Evolutionary conservation across 1,284 basidiomycete species (phyloP).

Genomic region (Porodaedalea pini): DNA sequence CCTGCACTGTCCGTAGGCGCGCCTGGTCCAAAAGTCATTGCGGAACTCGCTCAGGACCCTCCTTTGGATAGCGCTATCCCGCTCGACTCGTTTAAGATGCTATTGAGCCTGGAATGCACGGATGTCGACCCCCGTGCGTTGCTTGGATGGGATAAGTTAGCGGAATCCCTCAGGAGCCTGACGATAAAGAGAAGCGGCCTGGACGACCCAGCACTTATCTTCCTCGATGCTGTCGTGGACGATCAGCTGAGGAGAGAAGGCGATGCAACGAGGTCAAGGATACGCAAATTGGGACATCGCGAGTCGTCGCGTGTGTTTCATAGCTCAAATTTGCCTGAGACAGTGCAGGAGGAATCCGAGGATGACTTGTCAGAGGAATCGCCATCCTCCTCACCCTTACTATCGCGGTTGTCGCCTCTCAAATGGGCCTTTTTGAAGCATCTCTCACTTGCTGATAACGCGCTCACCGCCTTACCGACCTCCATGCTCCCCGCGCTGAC

Average conservation of each 20-base stretch:
- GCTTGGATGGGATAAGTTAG: conserved; percentile 82
- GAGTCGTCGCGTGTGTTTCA: conserved; percentile 49
- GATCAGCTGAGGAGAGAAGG: conserved; percentile 66
- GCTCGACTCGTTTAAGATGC: conserved; percentile 79
- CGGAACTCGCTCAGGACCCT: conserved; percentile 68
- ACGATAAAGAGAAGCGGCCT: conserved; percentile 75
- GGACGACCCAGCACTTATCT: conserved; percentile 79
- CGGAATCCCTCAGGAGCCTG: conserved; percentile 69
- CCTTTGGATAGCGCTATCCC: conserved; percentile 77
- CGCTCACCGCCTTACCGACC: conserved; percentile 77
- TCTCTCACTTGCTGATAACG: conserved; percentile 78
- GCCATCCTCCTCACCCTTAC: conserved; percentile 31
- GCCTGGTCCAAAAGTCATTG: conserved; percentile 60
- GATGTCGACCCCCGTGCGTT: conserved; percentile 82
- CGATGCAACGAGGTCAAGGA: conserved; percentile 43
- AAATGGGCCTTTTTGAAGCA: conserved; percentile 81
- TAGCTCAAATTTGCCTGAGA: conserved; percentile 49
- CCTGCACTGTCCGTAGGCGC: conserved; percentile 69
- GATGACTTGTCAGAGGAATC: conserved; percentile 31
- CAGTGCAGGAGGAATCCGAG: conserved; percentile 57
- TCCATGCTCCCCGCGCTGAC: conserved; percentile 70
- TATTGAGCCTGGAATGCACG: conserved; percentile 68
- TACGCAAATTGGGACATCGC: conserved; percentile 41
- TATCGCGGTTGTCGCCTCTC: conserved; percentile 49
- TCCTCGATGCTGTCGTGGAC: conserved; percentile 72